A percentile compares a stretch with the other conserved stretches of the same genome.
phyloP scores from a whole-genome alignment of 192 early-diverging fungal species.

The Endogone sp. region DNA sequence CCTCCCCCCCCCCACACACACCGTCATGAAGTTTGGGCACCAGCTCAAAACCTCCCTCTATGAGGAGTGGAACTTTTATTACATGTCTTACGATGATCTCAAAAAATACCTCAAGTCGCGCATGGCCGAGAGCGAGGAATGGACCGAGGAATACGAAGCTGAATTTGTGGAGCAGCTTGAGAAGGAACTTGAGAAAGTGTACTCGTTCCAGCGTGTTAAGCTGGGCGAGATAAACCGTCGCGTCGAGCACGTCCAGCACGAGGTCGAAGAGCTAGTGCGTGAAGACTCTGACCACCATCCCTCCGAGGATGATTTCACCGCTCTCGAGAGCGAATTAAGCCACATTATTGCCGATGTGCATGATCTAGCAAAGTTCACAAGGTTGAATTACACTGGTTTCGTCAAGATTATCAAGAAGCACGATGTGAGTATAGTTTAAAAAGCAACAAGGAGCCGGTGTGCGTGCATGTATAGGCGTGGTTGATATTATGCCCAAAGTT shows the following conservation, averaged over 20 bases:
- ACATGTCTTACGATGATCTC: constrained; percentile 78
- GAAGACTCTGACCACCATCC: constrained; percentile 37
- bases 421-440: constrained; percentile 55
- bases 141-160: constrained; percentile 82
- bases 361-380: constrained; percentile 78
- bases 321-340: constrained; percentile 66
- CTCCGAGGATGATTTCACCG: constrained; percentile 58
- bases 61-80: constrained; percentile 85
- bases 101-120: constrained; percentile 79
- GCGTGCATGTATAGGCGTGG: no score
- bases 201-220: constrained; percentile 72
- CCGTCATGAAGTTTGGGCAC: constrained; percentile 86
- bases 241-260: constrained; percentile 61
- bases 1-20: not conserved
- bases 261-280: constrained; percentile 57
- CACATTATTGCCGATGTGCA: constrained; percentile 79
- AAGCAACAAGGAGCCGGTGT: no score
- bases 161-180: constrained; percentile 84
- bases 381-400: constrained; percentile 84
- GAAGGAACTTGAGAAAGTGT: constrained; percentile 90
- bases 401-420: constrained; percentile 98
- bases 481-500: no score
- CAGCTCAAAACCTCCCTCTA: constrained; percentile 76
- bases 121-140: constrained; percentile 41
- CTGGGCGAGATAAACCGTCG: constrained; percentile 70